Evolutionary conservation across 139 green algal genomes (phyloP).

Genomic region (Picochlorum sp.): DNA sequence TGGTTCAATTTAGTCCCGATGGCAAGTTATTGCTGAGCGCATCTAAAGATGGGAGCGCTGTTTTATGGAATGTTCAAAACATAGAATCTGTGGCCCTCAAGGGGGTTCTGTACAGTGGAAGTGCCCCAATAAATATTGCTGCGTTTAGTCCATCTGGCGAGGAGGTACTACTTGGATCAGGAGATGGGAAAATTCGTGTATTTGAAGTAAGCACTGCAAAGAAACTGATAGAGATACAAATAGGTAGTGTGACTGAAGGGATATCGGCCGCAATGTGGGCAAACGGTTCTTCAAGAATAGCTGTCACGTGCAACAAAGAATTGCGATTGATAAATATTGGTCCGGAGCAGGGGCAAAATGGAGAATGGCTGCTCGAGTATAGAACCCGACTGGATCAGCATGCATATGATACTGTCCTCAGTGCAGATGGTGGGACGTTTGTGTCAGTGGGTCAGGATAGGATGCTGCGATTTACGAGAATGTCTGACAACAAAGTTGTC

Average conservation of each 20-base stretch:
- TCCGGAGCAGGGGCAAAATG: background rate
- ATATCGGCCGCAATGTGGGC: conserved; percentile 67
- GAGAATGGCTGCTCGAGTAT: conserved; percentile 7
- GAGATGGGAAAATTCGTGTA: conserved; percentile 39
- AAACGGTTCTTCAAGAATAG: conserved; percentile 39
- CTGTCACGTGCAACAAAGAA: conserved; percentile 50
- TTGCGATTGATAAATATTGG: conserved; percentile 14
- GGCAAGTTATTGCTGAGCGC: conserved; percentile 58
- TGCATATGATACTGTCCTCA: conserved; percentile 73
- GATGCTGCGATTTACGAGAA: conserved; percentile 19
- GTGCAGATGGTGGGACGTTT: conserved; percentile 43
- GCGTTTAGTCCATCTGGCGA: conserved; percentile 52
- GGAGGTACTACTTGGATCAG: conserved; percentile 14
- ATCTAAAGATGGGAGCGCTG: conserved; percentile 58
- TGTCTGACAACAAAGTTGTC: conserved; percentile 42
- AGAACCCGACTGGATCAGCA: conserved; percentile 29
- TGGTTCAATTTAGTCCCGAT: conserved; percentile 12
- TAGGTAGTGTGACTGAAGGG: background rate
- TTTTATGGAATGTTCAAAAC: conserved; percentile 43
- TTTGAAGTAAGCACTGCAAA: conserved; percentile 29
- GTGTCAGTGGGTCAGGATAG: conserved; percentile 60
- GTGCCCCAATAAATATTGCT: conserved; percentile 31
- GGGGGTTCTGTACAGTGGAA: conserved; percentile 1
- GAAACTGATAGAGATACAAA: conserved; percentile 2
- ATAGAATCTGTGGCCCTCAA: conserved; percentile 2